Conservation (phyloP, 257 asterid species). For the Scutellaria baicalensis region DNA sequence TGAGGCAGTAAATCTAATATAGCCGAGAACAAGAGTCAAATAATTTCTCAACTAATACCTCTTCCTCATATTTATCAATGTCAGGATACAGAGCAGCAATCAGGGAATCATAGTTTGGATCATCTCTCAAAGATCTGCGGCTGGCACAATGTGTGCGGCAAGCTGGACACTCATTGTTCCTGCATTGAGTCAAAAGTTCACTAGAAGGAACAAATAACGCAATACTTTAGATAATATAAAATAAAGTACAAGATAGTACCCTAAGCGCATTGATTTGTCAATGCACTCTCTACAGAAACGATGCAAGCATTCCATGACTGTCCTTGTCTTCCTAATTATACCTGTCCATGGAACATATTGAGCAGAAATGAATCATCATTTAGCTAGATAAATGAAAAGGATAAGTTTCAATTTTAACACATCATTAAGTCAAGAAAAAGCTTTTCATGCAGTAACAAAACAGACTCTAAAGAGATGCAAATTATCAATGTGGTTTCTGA, state of each 20-base stretch:
- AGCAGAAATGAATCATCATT: conserved; percentile 8
- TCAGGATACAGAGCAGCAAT: conserved; percentile 86
- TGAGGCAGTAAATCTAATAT: conserved; percentile 4
- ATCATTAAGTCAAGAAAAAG: conserved; percentile 1
- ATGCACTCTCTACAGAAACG: conserved; percentile 99
- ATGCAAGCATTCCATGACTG: conserved; percentile 99
- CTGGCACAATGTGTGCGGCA: conserved; percentile 99
- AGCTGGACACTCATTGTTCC: conserved; percentile 99
- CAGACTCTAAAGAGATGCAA: conserved; percentile 6
- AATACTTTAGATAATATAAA: conserved; percentile 6
- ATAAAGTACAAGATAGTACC: conserved; percentile 40
- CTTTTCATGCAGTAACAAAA: conserved; percentile 8
- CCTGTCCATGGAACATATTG: conserved; percentile 39
- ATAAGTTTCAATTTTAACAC: background rate
- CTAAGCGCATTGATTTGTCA: conserved; percentile 99
- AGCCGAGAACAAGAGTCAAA: conserved; percentile 13
- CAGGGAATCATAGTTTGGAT: conserved; percentile 93
- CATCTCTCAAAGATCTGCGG: conserved; percentile 98
- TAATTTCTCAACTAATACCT: conserved; percentile 44
- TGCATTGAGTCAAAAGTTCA: conserved; percentile 26
- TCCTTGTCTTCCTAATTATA: conserved; percentile 95
- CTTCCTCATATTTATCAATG: conserved; percentile 92
- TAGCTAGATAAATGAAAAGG: background rate
- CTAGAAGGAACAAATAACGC: conserved; percentile 5
- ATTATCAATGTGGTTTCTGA: background rate